A percentile compares a stretch with the other conserved stretches of the same genome.
Conservation (phyloP, 2,329 filamentous ascomycete genomes). For the Alternaria conjuncta region DNA sequence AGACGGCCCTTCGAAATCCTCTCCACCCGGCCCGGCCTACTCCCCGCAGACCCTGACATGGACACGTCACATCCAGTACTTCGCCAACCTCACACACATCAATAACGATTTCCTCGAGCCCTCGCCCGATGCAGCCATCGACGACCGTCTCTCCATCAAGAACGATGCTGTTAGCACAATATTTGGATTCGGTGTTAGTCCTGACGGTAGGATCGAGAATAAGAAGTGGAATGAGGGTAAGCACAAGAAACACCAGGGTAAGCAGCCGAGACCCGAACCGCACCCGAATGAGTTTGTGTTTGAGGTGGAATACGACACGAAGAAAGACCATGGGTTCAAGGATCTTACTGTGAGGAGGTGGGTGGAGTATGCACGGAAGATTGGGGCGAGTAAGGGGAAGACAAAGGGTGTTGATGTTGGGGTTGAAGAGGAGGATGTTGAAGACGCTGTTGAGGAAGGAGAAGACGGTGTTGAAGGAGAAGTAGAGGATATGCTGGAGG, state of each 20-base stretch:
- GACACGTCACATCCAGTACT: slow-evolving; percentile 86
- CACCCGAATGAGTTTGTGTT: slow-evolving; percentile 71
- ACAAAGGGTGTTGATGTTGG: slow-evolving; percentile 10
- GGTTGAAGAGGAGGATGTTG: slow-evolving; percentile 15
- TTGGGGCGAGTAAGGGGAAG: slow-evolving; percentile 62
- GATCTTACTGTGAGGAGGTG: slow-evolving; percentile 87
- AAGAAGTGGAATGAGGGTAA: slow-evolving; percentile 69
- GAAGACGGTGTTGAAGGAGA: slow-evolving; percentile 26
- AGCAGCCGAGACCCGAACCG: slow-evolving; percentile 57
- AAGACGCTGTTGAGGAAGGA: too few species aligned
- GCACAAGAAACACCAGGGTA: slow-evolving; percentile 64
- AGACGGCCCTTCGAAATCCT: slow-evolving; percentile 71
- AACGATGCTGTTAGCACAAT: slow-evolving; percentile 21
- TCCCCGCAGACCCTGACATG: slow-evolving; percentile 81
- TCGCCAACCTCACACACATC: slow-evolving; percentile 88
- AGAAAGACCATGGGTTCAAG: slow-evolving; percentile 74
- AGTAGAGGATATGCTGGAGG: slow-evolving; percentile 12
- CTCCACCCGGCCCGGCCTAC: slow-evolving; percentile 87
- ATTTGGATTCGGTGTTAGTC: slow-evolving; percentile 37
- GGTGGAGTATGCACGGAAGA: slow-evolving; percentile 78
- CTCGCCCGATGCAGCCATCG: background rate
- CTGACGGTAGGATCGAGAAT: slow-evolving; percentile 31
- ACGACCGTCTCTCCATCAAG: slow-evolving; percentile 9
- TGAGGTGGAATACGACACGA: slow-evolving; percentile 86
- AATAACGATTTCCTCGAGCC: slow-evolving; percentile 69